A percentile compares a stretch with the other conserved stretches of the same genome.
phyloP scores from a whole-genome alignment of 768 basidiomycete genomes.

The Hysterangium stoloniferum region DNA sequence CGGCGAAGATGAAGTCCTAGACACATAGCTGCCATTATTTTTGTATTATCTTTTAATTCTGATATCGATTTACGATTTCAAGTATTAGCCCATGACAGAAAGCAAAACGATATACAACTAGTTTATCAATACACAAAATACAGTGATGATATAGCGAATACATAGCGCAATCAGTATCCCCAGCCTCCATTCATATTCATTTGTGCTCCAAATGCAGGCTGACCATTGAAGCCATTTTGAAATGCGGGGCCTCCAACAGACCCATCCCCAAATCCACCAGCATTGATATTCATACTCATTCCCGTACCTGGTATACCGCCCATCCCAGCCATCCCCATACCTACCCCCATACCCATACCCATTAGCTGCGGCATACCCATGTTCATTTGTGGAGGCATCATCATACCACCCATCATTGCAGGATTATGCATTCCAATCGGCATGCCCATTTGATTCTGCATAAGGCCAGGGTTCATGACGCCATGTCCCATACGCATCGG shows the following conservation, averaged over 20 bases:
- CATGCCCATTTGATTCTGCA: slow-evolving; percentile 16
- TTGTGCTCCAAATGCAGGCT: slow-evolving; percentile 1
- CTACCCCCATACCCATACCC: background rate
- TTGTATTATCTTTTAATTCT: background rate
- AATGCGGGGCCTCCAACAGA: slow-evolving; percentile 12
- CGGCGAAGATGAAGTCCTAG: slow-evolving; percentile 64
- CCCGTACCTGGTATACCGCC: slow-evolving; percentile 34
- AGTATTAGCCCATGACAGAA: background rate
- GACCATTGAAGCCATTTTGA: slow-evolving; percentile 2
- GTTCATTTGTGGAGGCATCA: slow-evolving; percentile 9
- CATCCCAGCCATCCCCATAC: slow-evolving; percentile 9
- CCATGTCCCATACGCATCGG: slow-evolving; percentile 11
- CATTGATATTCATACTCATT: slow-evolving; percentile 29
- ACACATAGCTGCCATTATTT: slow-evolving; percentile 18
- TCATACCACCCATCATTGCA: slow-evolving; percentile 3
- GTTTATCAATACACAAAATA: background rate
- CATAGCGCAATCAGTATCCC: slow-evolving; percentile 3
- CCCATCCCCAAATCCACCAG: slow-evolving; percentile 25
- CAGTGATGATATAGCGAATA: background rate
- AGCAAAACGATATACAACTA: background rate
- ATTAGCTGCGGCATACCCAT: slow-evolving; percentile 23
- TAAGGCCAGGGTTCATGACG: slow-evolving; percentile 10
- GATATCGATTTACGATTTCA: background rate
- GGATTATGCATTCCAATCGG: slow-evolving; percentile 11
- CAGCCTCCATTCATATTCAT: slow-evolving; percentile 10